Percentiles rank a stretch among this genome's conserved stretches.
These are phyloP conservation scores for Cytospora piceae DNA, from an alignment of 2,329 filamentous ascomycete genomes.

Conservation along the genomic window DNA sequence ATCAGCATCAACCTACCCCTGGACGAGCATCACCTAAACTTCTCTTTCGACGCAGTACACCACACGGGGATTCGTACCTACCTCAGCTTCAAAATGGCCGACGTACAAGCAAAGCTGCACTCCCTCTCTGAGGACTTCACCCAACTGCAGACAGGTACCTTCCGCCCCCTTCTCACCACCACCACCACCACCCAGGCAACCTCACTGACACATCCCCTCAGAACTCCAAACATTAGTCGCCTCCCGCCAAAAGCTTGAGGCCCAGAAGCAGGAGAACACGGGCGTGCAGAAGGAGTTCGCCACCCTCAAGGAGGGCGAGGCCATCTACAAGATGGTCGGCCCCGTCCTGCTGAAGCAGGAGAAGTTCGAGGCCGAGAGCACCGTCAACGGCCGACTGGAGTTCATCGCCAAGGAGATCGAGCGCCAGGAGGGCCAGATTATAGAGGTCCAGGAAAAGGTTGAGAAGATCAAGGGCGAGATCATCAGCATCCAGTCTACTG, in stretches of 20 bases:
- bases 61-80: background rate
- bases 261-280: constrained; percentile 90
- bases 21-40: constrained; percentile 3
- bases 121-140: constrained; percentile 85
- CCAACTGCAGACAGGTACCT: constrained; percentile 78
- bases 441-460: constrained; percentile 58
- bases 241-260: constrained; percentile 87
- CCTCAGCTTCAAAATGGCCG: constrained; percentile 60
- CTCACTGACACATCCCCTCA: constrained; percentile 42
- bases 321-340: constrained; percentile 94
- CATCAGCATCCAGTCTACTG: constrained; percentile 57
- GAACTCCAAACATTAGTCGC: constrained; percentile 78
- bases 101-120: constrained; percentile 78
- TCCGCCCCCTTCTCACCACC: background rate
- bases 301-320: constrained; percentile 76
- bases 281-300: constrained; percentile 91
- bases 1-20: background rate
- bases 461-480: constrained; percentile 65
- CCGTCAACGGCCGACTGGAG: constrained; percentile 86
- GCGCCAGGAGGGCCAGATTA: constrained; percentile 55
- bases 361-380: constrained; percentile 83
- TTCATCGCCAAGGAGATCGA: constrained; percentile 92
- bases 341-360: constrained; percentile 95
- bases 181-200: background rate
- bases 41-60: background rate